phyloP scores from a whole-genome alignment of 371 early-diverging fungal species.

The Lichtheimia ornata region DNA sequence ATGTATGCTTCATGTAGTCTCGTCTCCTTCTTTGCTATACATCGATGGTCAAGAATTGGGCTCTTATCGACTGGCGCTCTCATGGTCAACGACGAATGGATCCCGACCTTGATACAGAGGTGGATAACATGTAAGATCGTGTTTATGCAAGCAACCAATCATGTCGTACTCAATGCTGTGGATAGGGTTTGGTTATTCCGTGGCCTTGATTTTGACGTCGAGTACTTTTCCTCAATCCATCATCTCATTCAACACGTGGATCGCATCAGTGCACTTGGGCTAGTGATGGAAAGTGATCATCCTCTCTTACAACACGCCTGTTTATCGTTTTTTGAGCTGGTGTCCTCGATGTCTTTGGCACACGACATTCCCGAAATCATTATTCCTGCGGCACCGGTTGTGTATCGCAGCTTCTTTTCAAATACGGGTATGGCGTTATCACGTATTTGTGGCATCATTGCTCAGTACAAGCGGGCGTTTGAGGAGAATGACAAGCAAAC shows the following conservation, averaged over 20 bases:
- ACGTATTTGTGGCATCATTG: conserved; percentile 59
- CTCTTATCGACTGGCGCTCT: conserved; percentile 50
- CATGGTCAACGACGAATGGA: conserved; percentile 27
- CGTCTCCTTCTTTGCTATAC: conserved; percentile 49
- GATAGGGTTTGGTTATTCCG: conserved; percentile 46
- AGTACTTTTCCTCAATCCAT: conserved; percentile 53
- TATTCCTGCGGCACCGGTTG: conserved; percentile 52
- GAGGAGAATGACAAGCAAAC: conserved; percentile 33
- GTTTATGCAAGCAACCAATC: too few species aligned
- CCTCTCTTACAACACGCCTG: conserved; percentile 54
- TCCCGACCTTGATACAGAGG: conserved; percentile 17
- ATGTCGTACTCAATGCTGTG: conserved; percentile 5
- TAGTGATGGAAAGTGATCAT: conserved; percentile 47
- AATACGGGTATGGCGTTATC: conserved; percentile 52
- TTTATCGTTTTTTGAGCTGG: conserved; percentile 60
- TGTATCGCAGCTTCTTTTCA: conserved; percentile 56
- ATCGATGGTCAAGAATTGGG: conserved; percentile 51
- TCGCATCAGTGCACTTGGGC: conserved; percentile 37
- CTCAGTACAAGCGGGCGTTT: conserved; percentile 46
- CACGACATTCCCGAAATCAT: conserved; percentile 54
- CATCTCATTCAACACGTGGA: conserved; percentile 53
- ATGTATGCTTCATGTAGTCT: conserved; percentile 20
- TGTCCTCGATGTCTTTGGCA: conserved; percentile 41
- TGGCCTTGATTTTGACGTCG: conserved; percentile 45
- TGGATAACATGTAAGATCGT: conserved; percentile 37